Evolutionary conservation across 1,284 basidiomycete species (phyloP), one percentile per base, ranked within the genome.

Genomic region (Pyrrhoderma lamaoense): DNA sequence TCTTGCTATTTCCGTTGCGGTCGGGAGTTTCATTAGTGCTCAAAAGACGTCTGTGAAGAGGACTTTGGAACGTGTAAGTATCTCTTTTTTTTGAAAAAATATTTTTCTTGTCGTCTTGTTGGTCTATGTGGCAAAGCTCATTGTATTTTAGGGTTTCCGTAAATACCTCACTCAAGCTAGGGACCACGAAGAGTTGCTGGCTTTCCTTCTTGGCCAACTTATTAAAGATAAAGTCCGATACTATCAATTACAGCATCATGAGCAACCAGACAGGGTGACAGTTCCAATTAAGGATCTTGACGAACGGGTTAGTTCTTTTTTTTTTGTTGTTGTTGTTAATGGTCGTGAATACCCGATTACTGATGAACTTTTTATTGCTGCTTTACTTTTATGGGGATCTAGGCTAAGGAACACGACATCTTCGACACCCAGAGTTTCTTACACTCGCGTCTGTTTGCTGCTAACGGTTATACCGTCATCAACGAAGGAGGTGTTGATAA

Each of bases 1-100:
- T 66, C 71, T 98, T 48, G 95, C 96, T 1, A 98, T 99, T 59
- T 91, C 92, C 57, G 93, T 97, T 36, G 89, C 92, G 2, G 85
- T 99, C 22, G 86, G 87, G 54, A 93, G 89, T 68, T 99, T 99
- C 66, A 90, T 99, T 52, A 93, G 71, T 59, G 90, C 95, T 16
- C 96, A 99, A 66, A 99, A 99, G 75, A 89, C 94, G 78, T 93
- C 89, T 56, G 93, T 99, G 71, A 98, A 98, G 77, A 95, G 92
- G 74, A 94, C 93, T 14, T 75, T 99, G 40, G 92, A 99, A 69
- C 76, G 96, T 61, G 93, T 93, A 62, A 56, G 86, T 76, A 36
- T 43, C 47, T 8, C 45, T n/a, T 14, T 36, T 21, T 39, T 21
- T 56, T 43, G 9, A 13, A 22, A 25, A 18, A 19, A 27, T 48